Evolutionary conservation across 2,329 filamentous ascomycete genomes (phyloP), one percentile per base, ranked within the genome.

Genomic region (Trichoderma arundinaceum): DNA sequence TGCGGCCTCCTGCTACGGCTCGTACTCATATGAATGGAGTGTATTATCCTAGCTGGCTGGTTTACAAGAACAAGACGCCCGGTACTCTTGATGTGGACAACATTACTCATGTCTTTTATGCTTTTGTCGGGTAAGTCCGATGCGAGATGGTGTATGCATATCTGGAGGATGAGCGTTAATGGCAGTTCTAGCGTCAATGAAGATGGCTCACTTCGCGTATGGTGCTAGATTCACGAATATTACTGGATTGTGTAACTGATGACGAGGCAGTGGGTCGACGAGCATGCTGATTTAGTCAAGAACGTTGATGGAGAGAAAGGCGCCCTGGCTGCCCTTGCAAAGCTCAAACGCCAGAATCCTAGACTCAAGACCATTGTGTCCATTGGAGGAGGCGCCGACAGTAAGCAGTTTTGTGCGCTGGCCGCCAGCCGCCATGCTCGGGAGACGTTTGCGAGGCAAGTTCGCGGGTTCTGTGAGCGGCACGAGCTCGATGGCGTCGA

Each of bases 41-140:
- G 1, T 90, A 90, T 76, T 90, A 89, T 74, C 86, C 88, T 5
- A 89, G 87, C 69, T 90, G 87, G 86, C 79, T 82, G 64, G 82
- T 88, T 65, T 89, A 89, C 76, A 82, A 82, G 67, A 80, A 84
- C 62, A 83, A 85, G 63, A 82, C 85, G n/a, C 88, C 88, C 0
- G 86, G 85, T 0, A 83, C 81, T 5, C 73, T 90, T 61, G 82
- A 84, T 62, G 75, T 85, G 68, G 79, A 82, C 44, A 82, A 82
- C 64, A 82, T 89, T 65, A 88, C 87, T 7, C 87, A 90, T 71
- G 78, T 89, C 7, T 87, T 88, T 71, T 90, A 90, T 71, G 85
- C 88, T 22, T 90, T 89, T 80, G 84, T 86, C 66, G 84, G 78
- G 78, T 78, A 69, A 66, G 73, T 64, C 19, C 33, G 7, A 56